Base-by-base conservation (phyloP, 257 asterid species). In the Lavandula angustifolia region DNA sequence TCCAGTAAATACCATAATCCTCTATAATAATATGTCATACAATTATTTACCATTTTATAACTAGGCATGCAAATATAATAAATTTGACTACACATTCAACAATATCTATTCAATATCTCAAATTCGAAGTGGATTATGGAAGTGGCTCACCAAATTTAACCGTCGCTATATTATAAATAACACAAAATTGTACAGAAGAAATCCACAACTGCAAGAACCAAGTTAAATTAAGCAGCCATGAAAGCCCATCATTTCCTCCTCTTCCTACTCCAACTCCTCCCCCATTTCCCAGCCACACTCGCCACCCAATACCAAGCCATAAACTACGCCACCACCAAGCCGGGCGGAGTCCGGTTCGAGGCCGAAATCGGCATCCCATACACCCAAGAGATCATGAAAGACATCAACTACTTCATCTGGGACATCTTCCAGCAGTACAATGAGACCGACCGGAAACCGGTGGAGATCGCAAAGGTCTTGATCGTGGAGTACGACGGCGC, bases 311-410 rank as follows among this genome's bases (percentile, higher is more conserved):
- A 73, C 78, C 3, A 18, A n/a, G 80, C 41, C 63, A 16, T 54
- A 68, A 76, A 80, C 49, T 72, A 34, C 35, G 75, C 77, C 1
- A 3, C 0, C 3, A 16, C n/a, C 37, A 44, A 33, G 3, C 60
- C 75, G 35, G 85, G 85, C 4, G 85, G 85, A 1, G 3, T 4
- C 11, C 61, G 85, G 5, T 80, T 80, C 78, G 69, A 70, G 0
- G 9, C 52, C 1, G 78, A 76, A 22, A 70, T 76, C 71, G 85
- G 85, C 7, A 34, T 66, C 52, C 72, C 69, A 0, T 76, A 73
- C 54, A 73, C 80, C 3, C 0, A n/a, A 32, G 10, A 49, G 9
- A 69, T 80, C 42, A 76, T 76, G 78, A 9, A 62, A 27, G 14
- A 54, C 3, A 73, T 73, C 64, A 76, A 76, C 77, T 5, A 38